A percentile compares a stretch with the other conserved stretches of the same genome.
Conservation (phyloP, 1,284 basidiomycete genomes). For the Omphalotus olearius region DNA sequence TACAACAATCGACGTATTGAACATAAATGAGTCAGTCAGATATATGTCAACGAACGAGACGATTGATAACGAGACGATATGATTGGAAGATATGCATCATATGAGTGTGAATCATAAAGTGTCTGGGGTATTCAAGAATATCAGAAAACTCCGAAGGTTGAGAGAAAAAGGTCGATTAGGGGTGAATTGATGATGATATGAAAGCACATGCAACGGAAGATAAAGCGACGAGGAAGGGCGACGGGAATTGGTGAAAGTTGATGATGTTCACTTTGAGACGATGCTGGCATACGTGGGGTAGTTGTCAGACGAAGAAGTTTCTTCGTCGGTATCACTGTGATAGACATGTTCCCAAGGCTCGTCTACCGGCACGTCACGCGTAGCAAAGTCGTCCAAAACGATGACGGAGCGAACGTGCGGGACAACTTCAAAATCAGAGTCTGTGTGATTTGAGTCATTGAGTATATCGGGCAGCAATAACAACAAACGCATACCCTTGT, state of each 20-base stretch:
- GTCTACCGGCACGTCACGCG: constrained; percentile 31
- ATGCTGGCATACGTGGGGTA: background rate
- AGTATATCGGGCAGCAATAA: constrained; percentile 7
- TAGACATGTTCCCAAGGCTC: constrained; percentile 55
- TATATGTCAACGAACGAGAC: no score
- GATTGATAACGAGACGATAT: no score
- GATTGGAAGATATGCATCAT: no score
- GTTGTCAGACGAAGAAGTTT: constrained; percentile 21
- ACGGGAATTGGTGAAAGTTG: constrained; percentile 2
- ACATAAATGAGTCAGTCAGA: no score
- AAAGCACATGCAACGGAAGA: background rate
- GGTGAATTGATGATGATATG: background rate
- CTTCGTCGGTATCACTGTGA: constrained; percentile 26
- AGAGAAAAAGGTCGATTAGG: no score
- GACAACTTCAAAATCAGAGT: constrained; percentile 50
- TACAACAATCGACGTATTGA: no score
- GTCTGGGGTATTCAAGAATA: no score
- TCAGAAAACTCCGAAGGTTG: no score
- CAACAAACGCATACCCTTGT: constrained; percentile 24
- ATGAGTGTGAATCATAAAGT: no score
- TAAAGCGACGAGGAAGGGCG: background rate
- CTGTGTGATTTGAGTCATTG: constrained; percentile 17
- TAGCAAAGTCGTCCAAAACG: constrained; percentile 41
- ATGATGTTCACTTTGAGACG: background rate
- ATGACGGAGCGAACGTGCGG: constrained; percentile 49